Evolutionary conservation across 495 filamentous ascomycete species (phyloP).

Genomic region (Penicillium mononematosum): DNA sequence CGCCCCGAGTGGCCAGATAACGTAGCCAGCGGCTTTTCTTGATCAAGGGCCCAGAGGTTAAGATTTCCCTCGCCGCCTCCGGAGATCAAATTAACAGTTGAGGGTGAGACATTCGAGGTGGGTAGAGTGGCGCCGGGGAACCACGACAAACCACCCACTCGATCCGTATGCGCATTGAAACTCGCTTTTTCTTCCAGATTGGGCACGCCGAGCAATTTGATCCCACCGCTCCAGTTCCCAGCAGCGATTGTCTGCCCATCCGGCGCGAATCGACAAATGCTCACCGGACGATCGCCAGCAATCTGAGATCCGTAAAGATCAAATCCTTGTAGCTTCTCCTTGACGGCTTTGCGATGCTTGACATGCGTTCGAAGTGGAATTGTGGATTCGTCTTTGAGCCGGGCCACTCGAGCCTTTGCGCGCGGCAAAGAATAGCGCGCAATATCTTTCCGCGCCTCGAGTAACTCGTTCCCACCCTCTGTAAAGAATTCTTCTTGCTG

Average conservation of each 20-base stretch:
- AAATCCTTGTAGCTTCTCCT: constrained; percentile 76
- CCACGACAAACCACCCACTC: constrained; percentile 90
- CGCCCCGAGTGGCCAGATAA: constrained; percentile 82
- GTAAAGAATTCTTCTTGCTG: constrained; percentile 98
- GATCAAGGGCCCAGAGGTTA: constrained; percentile 83
- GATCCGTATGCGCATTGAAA: constrained; percentile 78
- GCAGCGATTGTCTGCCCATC: constrained; percentile 80
- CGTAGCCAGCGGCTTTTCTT: constrained; percentile 79
- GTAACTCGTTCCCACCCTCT: constrained; percentile 67
- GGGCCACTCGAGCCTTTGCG: constrained; percentile 71
- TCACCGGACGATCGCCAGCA: constrained; percentile 83
- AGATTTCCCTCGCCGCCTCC: constrained; percentile 88
- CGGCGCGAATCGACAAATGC: constrained; percentile 87
- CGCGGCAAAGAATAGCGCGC: constrained; percentile 82
- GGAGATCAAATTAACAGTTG: constrained; percentile 81
- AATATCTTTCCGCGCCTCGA: constrained; percentile 76
- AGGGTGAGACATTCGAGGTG: constrained; percentile 62
- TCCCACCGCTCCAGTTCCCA: constrained; percentile 86
- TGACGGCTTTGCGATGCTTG: constrained; percentile 83
- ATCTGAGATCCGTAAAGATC: constrained; percentile 92
- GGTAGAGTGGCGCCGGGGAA: constrained; percentile 78
- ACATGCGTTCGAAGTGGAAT: constrained; percentile 86
- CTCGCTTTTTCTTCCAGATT: constrained; percentile 72
- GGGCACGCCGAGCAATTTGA: constrained; percentile 81
- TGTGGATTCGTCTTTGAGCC: constrained; percentile 73